Percentiles rank a stretch among this genome's conserved stretches.
Evolutionary conservation across 2,329 filamentous ascomycete genomes (phyloP).

Genomic region (Trichothecium roseum): DNA sequence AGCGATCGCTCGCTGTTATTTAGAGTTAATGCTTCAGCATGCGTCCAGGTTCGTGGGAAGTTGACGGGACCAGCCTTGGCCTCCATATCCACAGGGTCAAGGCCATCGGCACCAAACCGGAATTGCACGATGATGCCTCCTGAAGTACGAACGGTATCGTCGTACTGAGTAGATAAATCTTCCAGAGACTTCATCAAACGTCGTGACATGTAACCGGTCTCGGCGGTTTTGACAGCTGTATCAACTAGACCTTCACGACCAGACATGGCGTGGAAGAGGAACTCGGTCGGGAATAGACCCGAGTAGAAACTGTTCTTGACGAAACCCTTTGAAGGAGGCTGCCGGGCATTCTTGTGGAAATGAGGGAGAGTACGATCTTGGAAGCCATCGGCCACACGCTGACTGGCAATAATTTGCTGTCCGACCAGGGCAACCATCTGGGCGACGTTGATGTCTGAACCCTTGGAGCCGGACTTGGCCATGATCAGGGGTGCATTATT

Average conservation of each 20-base stretch:
- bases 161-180: constrained; percentile 86
- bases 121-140: constrained; percentile 87
- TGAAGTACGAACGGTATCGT: constrained; percentile 89
- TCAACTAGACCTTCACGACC: constrained; percentile 97
- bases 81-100: constrained; percentile 98
- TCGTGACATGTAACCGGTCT: constrained; percentile 98
- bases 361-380: constrained; percentile 91
- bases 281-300: constrained; percentile 80
- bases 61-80: constrained; percentile 85
- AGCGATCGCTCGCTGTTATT: constrained; percentile 66
- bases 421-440: constrained; percentile 98
- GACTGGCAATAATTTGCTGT: constrained; percentile 92
- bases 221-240: constrained; percentile 96
- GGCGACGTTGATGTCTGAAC: constrained; percentile 94
- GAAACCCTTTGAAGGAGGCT: constrained; percentile 94
- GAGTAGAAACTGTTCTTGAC: constrained; percentile 96
- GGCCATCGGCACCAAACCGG: constrained; percentile 89
- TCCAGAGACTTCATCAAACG: constrained; percentile 96
- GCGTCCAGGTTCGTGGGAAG: constrained; percentile 83
- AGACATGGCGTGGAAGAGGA: constrained; percentile 96
- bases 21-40: constrained; percentile 67
- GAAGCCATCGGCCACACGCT: constrained; percentile 90
- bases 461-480: constrained; percentile 95
- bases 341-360: constrained; percentile 84
- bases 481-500: constrained; percentile 93